Percentiles rank a stretch among this genome's conserved stretches.
phyloP scores from a whole-genome alignment of 352 stramenopile genomes.

The Vaucheria bursata region DNA sequence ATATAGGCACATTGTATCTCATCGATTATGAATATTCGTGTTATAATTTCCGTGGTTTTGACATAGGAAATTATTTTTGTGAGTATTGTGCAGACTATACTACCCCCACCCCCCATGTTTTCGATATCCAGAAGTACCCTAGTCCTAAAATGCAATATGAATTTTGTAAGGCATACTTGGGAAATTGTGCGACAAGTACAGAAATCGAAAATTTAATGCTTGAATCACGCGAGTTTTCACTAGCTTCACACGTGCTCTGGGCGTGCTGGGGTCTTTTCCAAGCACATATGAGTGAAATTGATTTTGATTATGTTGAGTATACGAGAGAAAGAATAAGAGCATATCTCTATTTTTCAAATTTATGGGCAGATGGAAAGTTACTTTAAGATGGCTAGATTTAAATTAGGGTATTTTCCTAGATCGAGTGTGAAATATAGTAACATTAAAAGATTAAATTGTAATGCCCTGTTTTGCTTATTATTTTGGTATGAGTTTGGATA shows the following conservation, averaged over 20 bases:
- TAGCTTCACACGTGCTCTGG: slow-evolving; percentile 42
- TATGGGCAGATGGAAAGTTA: no score
- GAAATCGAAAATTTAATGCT: background rate
- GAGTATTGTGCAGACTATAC: slow-evolving; percentile 29
- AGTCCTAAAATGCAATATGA: slow-evolving; percentile 3
- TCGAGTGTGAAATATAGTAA: no score
- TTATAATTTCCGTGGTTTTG: slow-evolving; percentile 21
- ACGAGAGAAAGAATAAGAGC: slow-evolving; percentile 9
- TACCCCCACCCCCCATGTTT: background rate
- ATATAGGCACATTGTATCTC: slow-evolving; percentile 8
- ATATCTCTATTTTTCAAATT: slow-evolving; percentile 19
- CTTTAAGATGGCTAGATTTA: no score
- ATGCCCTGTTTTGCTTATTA: no score
- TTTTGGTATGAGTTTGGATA: no score
- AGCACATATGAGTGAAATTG: slow-evolving; percentile 19
- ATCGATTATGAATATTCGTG: slow-evolving; percentile 22
- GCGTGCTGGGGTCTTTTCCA: slow-evolving; percentile 21
- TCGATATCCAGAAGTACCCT: slow-evolving; percentile 15
- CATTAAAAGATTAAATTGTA: no score
- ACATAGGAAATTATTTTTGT: slow-evolving; percentile 25
- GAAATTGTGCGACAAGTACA: background rate
- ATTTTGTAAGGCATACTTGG: slow-evolving; percentile 23
- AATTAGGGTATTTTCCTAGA: no score
- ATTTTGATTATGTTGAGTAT: slow-evolving; percentile 29
- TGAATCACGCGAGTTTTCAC: slow-evolving; percentile 23